Base-by-base conservation (phyloP, 2,329 filamentous ascomycete species). In the Verticillium albo-atrum region DNA sequence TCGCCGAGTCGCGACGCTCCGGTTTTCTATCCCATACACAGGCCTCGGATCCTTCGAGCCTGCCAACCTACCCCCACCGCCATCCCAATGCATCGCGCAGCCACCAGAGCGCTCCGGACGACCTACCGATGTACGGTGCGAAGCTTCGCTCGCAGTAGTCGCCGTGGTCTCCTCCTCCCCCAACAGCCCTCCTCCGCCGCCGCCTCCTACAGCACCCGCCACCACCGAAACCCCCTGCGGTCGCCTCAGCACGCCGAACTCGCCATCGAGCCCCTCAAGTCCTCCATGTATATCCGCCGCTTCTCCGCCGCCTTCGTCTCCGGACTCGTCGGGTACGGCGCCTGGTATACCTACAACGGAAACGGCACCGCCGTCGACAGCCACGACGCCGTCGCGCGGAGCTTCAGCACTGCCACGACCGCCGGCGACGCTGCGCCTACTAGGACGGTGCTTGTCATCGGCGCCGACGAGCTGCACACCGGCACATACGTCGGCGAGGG, bases 391-490 rank as follows among this genome's bases (percentile, higher is more conserved):
- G 71, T 73, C 60, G 68, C 77, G 58, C 76, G 75, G 55, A 75
- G 75, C 66, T 77, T 80, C 66, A 70, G 68, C 50, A 62, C 68
- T 51, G 60, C 66, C 53, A 60, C 61, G 12, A 65, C 67, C 54
- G 61, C 69, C 26, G 64, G 66, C 27, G 71, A 70, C 64, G 75
- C 75, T 26, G 69, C 76, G 30, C 77, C 80, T 10, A 85, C 83
- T 47, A 84, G 75, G 74, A 92, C 82, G 65, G 91, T 96, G 23
- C 82, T 98, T 26, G 87, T 97, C 50, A 91, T 99, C 57, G 92
- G 94, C 62, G 89, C 93, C 69, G 92, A 96, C 71, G 89, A 96
- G 73, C 85, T 99, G 55, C 94, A 93, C 70, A 95, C 94, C 12
- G 90, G 91, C 26, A 90, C 91, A 9, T 88, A 97, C 63, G 87